These are phyloP conservation scores for Suhomyces tanzawaensis DNA, from an alignment of 805 yeast genomes.

Conservation along the genomic window DNA sequence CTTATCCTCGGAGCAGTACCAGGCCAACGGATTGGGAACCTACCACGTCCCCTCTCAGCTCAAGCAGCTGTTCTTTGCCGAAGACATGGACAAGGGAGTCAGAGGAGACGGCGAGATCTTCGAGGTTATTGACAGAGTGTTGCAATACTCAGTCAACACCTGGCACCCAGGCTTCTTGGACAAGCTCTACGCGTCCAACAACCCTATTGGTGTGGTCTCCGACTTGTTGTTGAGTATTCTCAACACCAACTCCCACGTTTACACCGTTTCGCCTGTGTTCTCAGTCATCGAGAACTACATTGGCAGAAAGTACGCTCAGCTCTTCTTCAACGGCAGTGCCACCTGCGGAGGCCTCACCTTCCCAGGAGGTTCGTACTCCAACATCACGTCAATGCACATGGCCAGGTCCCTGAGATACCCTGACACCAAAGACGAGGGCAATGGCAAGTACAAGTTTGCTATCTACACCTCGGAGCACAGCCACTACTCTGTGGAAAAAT, in stretches of 20 bases:
- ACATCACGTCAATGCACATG: constrained; percentile 73
- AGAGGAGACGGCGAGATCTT: constrained; percentile 33
- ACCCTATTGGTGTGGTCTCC: constrained; percentile 76
- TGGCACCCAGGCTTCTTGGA: constrained; percentile 89
- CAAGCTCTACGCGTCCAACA: constrained; percentile 80
- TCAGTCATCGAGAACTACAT: constrained; percentile 72
- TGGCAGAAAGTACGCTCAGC: constrained; percentile 61
- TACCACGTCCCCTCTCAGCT: constrained; percentile 51
- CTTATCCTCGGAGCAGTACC: constrained; percentile 24
- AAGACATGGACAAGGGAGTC: constrained; percentile 7
- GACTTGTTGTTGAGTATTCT: constrained; percentile 66
- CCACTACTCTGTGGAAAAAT: constrained; percentile 78
- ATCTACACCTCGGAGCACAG: constrained; percentile 69
- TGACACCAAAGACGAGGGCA: constrained; percentile 65
- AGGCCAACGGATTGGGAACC: constrained; percentile 49
- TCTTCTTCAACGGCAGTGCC: constrained; percentile 50
- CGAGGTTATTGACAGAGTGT: constrained; percentile 50
- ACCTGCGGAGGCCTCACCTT: constrained; percentile 80
- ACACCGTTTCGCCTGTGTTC: constrained; percentile 78
- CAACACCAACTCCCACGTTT: constrained; percentile 84
- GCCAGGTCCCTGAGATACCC: constrained; percentile 70
- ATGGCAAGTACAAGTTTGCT: constrained; percentile 53
- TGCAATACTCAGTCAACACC: constrained; percentile 71
- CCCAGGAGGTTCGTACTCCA: constrained; percentile 87
- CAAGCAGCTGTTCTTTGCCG: constrained; percentile 21